A percentile compares a stretch with the other conserved stretches of the same genome.
Conservation (phyloP, 805 yeast species). For the Ascoidea tarda region DNA sequence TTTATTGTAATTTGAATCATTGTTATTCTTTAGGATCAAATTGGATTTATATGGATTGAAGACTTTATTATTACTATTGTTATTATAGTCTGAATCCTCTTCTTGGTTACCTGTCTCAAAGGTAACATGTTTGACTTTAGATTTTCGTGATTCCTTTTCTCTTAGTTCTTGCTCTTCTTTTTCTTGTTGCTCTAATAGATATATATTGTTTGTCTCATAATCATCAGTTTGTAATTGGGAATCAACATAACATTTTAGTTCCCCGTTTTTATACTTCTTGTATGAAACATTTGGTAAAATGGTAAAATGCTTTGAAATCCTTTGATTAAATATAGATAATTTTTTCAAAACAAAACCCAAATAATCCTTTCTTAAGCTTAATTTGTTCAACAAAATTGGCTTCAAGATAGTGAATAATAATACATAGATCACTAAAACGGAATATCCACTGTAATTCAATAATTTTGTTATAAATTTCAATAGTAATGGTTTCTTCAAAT, state of each 20-base stretch:
- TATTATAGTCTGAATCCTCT: background rate
- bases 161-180: background rate
- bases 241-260: constrained; percentile 2
- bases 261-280: background rate
- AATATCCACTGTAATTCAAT: constrained; percentile 7
- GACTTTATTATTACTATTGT: too few relatives aligned
- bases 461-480: constrained; percentile 6
- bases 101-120: background rate
- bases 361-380: constrained; percentile 1
- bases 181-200: background rate
- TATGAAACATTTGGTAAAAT: constrained; percentile 5
- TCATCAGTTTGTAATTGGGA: constrained; percentile 6
- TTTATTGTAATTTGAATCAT: background rate
- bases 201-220: background rate
- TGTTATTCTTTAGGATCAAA: too few relatives aligned
- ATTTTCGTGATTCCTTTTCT: background rate
- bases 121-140: background rate
- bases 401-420: constrained; percentile 4
- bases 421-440: constrained; percentile 4
- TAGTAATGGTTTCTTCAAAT: constrained; percentile 3
- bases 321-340: constrained; percentile 1
- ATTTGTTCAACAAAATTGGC: constrained; percentile 8
- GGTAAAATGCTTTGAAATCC: background rate
- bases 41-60: background rate
- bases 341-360: constrained; percentile 2